These are phyloP conservation scores for Mortierella antarctica DNA, from an alignment of 192 early-diverging fungal genomes.

Conservation along the genomic window DNA sequence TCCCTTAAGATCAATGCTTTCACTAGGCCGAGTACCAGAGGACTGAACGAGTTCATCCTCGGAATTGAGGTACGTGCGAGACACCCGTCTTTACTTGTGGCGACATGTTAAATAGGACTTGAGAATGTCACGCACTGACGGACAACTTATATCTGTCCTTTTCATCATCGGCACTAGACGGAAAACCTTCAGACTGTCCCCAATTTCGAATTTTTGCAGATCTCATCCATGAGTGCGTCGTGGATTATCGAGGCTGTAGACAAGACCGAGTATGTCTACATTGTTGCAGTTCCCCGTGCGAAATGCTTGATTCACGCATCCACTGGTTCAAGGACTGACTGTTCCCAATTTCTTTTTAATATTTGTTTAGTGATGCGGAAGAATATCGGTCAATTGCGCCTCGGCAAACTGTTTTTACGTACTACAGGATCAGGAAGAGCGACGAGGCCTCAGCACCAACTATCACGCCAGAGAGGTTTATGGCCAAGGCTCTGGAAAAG, in stretches of 20 bases:
- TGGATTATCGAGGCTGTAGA: constrained; percentile 75
- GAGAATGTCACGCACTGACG: not conserved
- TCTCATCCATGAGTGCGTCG: constrained; percentile 75
- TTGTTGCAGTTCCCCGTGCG: not conserved
- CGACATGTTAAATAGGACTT: not conserved
- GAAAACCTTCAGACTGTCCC: constrained; percentile 76
- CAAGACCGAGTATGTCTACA: constrained; percentile 50
- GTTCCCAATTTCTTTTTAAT: not conserved
- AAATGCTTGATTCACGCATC: not conserved
- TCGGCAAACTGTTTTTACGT: constrained; percentile 66
- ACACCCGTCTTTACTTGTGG: not conserved
- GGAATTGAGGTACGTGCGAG: constrained; percentile 81
- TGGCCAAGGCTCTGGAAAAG: constrained; percentile 56
- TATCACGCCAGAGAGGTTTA: constrained; percentile 60
- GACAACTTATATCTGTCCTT: not conserved
- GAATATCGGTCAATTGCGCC: constrained; percentile 56
- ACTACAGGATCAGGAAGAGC: constrained; percentile 58
- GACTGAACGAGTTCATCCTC: constrained; percentile 86
- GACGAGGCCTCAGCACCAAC: not conserved
- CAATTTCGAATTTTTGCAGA: constrained; percentile 73
- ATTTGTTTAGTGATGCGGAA: constrained; percentile 46
- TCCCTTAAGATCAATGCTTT: constrained; percentile 96
- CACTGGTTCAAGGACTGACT: not conserved
- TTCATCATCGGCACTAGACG: constrained; percentile 59
- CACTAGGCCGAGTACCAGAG: constrained; percentile 82